phyloP scores from a whole-genome alignment of 176 grass and related monocot species.

The Carex kokanica region DNA sequence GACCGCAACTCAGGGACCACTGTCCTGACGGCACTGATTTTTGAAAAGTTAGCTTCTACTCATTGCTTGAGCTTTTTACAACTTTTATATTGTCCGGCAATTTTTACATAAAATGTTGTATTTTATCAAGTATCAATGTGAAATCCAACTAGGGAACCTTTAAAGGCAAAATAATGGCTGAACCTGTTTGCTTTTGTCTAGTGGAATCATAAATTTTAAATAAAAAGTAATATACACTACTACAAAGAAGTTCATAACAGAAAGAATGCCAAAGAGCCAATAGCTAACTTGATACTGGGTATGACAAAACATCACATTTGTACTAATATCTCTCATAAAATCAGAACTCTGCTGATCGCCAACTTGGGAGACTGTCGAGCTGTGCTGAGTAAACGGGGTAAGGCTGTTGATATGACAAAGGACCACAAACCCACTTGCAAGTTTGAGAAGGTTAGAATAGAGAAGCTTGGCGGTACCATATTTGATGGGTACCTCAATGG shows the following conservation, averaged over 20 bases:
- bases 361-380: slow-evolving; percentile 92
- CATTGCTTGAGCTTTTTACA: not conserved
- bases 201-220: too few relatives aligned
- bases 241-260: too few relatives aligned
- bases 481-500: slow-evolving; percentile 90
- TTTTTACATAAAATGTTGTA: not conserved
- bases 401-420: slow-evolving; percentile 70
- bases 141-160: not conserved
- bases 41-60: slow-evolving; percentile 54
- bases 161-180: not conserved
- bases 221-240: too few relatives aligned
- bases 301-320: not conserved
- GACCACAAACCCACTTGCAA: slow-evolving; percentile 82
- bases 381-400: slow-evolving; percentile 76
- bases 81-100: not conserved
- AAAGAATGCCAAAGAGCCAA: not conserved
- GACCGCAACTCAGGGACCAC: slow-evolving; percentile 86
- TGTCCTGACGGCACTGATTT: slow-evolving; percentile 68
- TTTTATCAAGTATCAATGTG: not conserved
- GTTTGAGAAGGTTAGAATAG: slow-evolving; percentile 68
- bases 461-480: slow-evolving; percentile 71
- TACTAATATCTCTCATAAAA: not conserved
- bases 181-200: not conserved
- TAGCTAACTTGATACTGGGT: not conserved
- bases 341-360: slow-evolving; percentile 72